Base-by-base conservation (phyloP, 495 filamentous ascomycete genomes). In the Penicillium subrubescens region DNA sequence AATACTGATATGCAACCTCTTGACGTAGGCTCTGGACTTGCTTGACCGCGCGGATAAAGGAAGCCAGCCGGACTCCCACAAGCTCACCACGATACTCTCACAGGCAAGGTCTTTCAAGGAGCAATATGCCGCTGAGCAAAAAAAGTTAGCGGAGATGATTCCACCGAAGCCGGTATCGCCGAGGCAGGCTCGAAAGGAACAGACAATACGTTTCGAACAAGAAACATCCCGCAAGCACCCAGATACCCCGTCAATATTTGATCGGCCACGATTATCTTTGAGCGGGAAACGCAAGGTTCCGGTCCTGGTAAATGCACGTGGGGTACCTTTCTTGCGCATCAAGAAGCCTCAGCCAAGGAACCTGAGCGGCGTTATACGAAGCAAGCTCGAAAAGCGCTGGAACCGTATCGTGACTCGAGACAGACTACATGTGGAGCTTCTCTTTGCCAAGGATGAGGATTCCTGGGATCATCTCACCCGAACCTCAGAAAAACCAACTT, bases 311-410 rank as follows among this genome's bases (percentile, higher is more conserved):
- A 81, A 80, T 62, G 84, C 86, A 3, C 76, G 77, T 41, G 84
- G 83, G 31, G 65, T 90, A n/a, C 90, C 92, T 0, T 89, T 93
- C 62, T 74, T 95, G 48, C 86, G 90, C 27, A 72, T 91, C 56
- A 83, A 80, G 64, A 93, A 92, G 71, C 90, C 90, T 8, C 89
- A 92, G 67, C 82, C 90, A 6, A 66, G 70, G 34, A 75, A 75
- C 39, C 75, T 94, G 5, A 84, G 82, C 63, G 74, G 82, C 4
- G 76, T 90, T 0, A 72, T 95, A 14, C 73, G 81, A 10, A 74
- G 83, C 34, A 88, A 84, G 57, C 64, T 84, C 19, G 71, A 81
- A 19, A 78, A 68, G 23, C 77, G 82, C 27, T 79, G 79, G 62
- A 69, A 72, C 8, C 63, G 68, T 21, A 70, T 79, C 29, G 68